These are phyloP conservation scores for Ramularia collo-cygni DNA, from an alignment of 2,329 filamentous ascomycete species.

Conservation along the genomic window DNA sequence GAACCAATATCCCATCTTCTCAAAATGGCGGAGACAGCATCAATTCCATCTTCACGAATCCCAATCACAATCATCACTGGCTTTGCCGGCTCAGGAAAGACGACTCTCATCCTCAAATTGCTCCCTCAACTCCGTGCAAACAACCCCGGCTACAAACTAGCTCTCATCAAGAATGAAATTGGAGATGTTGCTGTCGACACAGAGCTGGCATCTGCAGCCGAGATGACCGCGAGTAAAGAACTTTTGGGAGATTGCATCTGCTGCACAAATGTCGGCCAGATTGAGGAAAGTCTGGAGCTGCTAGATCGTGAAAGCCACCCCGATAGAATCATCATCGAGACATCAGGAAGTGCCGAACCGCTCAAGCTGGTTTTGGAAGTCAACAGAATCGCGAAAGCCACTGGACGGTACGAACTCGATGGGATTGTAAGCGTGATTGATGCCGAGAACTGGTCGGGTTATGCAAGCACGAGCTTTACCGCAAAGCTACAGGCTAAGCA, in stretches of 20 bases:
- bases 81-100: slow-evolving; percentile 94
- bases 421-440: slow-evolving; percentile 87
- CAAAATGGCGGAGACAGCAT: no score
- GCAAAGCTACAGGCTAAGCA: slow-evolving; percentile 82
- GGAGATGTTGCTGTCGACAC: slow-evolving; percentile 91
- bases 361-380: slow-evolving; percentile 87
- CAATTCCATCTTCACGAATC: slow-evolving; percentile 38
- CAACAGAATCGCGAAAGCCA: slow-evolving; percentile 68
- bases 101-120: slow-evolving; percentile 88
- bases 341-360: slow-evolving; percentile 72
- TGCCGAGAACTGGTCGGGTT: slow-evolving; percentile 91
- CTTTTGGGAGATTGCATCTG: slow-evolving; percentile 97
- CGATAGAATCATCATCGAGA: slow-evolving; percentile 90
- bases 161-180: slow-evolving; percentile 96
- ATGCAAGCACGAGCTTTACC: slow-evolving; percentile 85
- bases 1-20: no score
- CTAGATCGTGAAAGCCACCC: slow-evolving; percentile 57
- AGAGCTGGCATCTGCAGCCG: slow-evolving; percentile 72
- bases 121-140: slow-evolving; percentile 85
- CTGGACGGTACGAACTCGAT: slow-evolving; percentile 66
- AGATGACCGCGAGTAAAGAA: slow-evolving; percentile 85
- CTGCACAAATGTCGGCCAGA: slow-evolving; percentile 93
- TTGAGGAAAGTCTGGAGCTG: slow-evolving; percentile 71
- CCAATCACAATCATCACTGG: slow-evolving; percentile 94
- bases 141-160: slow-evolving; percentile 80